Base-by-base conservation (phyloP, 768 basidiomycete genomes). In the Lentinula sp. region DNA sequence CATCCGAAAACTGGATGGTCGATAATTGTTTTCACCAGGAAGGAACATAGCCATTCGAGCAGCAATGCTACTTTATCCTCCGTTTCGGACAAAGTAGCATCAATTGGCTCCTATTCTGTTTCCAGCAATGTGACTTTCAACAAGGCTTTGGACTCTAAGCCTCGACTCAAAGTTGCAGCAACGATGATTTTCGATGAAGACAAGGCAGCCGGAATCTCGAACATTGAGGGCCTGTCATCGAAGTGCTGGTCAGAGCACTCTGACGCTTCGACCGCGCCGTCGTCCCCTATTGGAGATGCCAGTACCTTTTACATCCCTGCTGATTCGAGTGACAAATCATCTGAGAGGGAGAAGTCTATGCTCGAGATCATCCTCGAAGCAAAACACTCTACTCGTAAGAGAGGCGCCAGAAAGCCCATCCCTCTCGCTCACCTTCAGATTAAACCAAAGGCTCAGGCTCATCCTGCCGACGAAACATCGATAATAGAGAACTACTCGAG, bases 261-360 rank as follows among this genome's bases (percentile, higher is more conserved):
- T 4, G 13, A 13, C 9, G 28, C 40, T 8, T 42, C 56, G 6
- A 39, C 21, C 23, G 40, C 42, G 3, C 32, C 58, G 43, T 59
- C 58, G 13, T 59, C 58, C 34, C 58, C 58, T 9, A 59, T 59
- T 28, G 58, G 39, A 39, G 48, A 35, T 13, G 5, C 58, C 7
- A 37, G 48, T 59, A 23, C 58, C 1, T 45, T 57, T 32, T 40
- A 32, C 40, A 15, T 28, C 5, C 18, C 11, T 28, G 8, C 37
- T 53, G 16, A 16, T 32, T 10, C 31, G 15, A 53, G 28, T 11
- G 11, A 18, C 16, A 23, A 35, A 28, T 11, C 15, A 7, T 43
- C 42, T 23, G 21, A 15, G 28, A 42, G 15, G 13, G 10, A 57
- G 31, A 46, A 39, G 18, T 43, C 56, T 31, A 57, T 46, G 34